A percentile compares a stretch with the other conserved stretches of the same genome.
phyloP scores from a whole-genome alignment of 768 basidiomycete genomes.

The Pluteus cervinus region DNA sequence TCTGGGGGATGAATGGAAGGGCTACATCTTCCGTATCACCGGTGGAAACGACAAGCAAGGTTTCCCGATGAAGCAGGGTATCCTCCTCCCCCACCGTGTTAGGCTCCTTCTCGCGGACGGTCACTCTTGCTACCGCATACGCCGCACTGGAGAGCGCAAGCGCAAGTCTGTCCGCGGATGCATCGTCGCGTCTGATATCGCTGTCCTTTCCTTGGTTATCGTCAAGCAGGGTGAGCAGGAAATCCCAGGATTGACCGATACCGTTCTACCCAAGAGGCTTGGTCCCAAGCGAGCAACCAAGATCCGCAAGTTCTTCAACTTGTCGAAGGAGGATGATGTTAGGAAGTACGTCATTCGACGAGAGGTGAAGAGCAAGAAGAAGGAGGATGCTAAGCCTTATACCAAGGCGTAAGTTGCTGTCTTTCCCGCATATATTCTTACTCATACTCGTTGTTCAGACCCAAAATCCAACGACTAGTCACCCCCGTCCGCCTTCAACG shows the following conservation, averaged over 20 bases:
- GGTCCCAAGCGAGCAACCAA: conserved; percentile 97
- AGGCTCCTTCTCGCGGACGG: conserved; percentile 90
- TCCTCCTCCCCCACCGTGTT: conserved; percentile 91
- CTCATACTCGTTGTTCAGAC: conserved; percentile 36
- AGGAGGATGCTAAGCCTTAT: conserved; percentile 86
- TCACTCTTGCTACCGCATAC: conserved; percentile 95
- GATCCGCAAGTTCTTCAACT: conserved; percentile 97
- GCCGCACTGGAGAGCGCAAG: conserved; percentile 93
- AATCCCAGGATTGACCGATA: conserved; percentile 89
- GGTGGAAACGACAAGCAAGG: conserved; percentile 99
- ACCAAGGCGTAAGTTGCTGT: conserved; percentile 83
- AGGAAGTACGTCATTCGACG: conserved; percentile 94
- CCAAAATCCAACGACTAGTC: conserved; percentile 96
- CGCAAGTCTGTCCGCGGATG: conserved; percentile 98
- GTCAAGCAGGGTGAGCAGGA: conserved; percentile 94
- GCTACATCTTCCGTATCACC: conserved; percentile 94
- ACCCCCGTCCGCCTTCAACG: conserved; percentile 95
- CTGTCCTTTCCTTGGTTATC: conserved; percentile 88
- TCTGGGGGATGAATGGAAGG: conserved; percentile 94
- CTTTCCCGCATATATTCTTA: neutral
- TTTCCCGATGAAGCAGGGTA: conserved; percentile 99
- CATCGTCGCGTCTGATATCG: conserved; percentile 96
- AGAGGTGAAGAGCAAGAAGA: conserved; percentile 87
- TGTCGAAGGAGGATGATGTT: conserved; percentile 97
- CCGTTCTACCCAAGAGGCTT: conserved; percentile 87